These are phyloP conservation scores for Westerdykella sp. DNA, from an alignment of 2,329 filamentous ascomycete genomes.

Conservation along the genomic window DNA sequence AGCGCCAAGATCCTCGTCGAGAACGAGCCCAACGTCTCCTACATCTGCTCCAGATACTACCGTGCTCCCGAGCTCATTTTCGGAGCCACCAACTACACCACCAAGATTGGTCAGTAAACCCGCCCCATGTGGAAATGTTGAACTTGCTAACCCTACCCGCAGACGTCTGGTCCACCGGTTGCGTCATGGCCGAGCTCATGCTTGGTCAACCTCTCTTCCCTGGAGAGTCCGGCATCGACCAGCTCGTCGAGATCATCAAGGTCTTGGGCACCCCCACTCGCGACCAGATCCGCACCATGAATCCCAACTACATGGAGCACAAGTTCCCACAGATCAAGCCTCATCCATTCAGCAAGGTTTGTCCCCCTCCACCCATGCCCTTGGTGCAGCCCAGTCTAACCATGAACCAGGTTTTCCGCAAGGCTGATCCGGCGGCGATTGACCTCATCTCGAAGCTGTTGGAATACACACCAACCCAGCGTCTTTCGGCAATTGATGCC, in stretches of 20 bases:
- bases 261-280: conserved; percentile 92
- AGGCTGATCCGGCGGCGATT: conserved; percentile 87
- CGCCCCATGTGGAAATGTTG: conserved; percentile 9
- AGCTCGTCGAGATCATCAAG: conserved; percentile 99
- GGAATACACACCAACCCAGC: conserved; percentile 96
- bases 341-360: conserved; percentile 90
- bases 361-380: conserved; percentile 6
- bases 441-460: conserved; percentile 89
- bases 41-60: conserved; percentile 99
- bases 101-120: conserved; percentile 81
- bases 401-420: conserved; percentile 71
- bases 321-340: conserved; percentile 99
- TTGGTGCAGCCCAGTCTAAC: conserved; percentile 4
- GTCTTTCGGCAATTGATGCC: conserved; percentile 85
- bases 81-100: conserved; percentile 98
- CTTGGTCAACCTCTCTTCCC: conserved; percentile 96
- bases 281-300: conserved; percentile 99
- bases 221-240: conserved; percentile 96
- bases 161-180: conserved; percentile 99
- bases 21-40: conserved; percentile 98
- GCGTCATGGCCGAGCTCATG: conserved; percentile 99
- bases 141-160: conserved; percentile 12
- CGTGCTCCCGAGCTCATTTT: conserved; percentile 97
- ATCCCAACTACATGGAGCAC: conserved; percentile 99
- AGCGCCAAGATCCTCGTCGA: conserved; percentile 98